Conservation (phyloP, 768 basidiomycete species). For the Amanita rubescens region DNA sequence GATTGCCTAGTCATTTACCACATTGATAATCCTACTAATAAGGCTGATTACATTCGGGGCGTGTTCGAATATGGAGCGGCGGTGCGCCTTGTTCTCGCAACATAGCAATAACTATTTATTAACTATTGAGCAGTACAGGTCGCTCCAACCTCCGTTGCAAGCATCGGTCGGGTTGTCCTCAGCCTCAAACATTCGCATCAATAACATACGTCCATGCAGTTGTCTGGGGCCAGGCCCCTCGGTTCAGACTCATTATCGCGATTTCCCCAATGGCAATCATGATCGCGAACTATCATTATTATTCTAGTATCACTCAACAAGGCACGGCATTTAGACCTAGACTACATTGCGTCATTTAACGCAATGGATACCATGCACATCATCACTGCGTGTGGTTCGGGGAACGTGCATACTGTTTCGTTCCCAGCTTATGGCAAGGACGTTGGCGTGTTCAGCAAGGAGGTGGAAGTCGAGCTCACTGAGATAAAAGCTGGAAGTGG, state of each 20-base stretch:
- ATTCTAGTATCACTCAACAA: background rate
- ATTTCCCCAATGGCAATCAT: too few species aligned
- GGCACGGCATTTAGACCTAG: background rate
- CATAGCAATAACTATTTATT: background rate
- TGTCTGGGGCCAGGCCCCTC: background rate
- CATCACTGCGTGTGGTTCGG: background rate
- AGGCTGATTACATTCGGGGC: background rate
- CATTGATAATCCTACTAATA: background rate
- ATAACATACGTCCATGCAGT: background rate
- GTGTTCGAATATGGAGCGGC: background rate
- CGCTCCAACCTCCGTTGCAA: too few species aligned
- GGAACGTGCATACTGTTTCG: background rate
- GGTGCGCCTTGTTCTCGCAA: background rate
- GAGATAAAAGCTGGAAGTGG: background rate
- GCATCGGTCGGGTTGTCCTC: too few species aligned
- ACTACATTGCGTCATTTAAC: too few species aligned
- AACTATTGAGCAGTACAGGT: too few species aligned
- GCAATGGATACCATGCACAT: background rate
- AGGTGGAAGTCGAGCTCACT: background rate
- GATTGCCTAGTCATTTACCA: background rate
- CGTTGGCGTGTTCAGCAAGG: background rate
- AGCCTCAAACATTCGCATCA: background rate
- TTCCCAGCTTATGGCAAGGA: background rate
- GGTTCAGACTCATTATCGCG: background rate
- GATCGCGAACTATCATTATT: too few species aligned